A percentile compares a stretch with the other conserved stretches of the same genome.
These are phyloP conservation scores for Sanguinoderma infundibulare DNA, from an alignment of 1,284 basidiomycete species.

Conservation along the genomic window DNA sequence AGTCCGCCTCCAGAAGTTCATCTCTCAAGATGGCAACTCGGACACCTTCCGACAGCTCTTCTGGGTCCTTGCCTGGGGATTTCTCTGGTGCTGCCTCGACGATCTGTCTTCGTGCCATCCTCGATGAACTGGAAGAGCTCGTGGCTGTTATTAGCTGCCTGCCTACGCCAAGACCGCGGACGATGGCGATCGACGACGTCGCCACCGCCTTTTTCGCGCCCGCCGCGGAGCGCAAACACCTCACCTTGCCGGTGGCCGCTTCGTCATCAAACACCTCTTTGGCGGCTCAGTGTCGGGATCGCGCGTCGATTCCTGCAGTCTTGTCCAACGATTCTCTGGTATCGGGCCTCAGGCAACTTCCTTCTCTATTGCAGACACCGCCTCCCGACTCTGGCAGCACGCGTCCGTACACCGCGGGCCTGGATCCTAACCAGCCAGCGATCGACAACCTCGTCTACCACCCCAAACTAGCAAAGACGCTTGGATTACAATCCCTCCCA, in stretches of 20 bases:
- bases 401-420: background rate
- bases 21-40: background rate
- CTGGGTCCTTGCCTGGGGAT: background rate
- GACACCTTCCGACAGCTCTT: background rate
- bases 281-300: background rate
- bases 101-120: slow-evolving; percentile 2
- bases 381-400: background rate
- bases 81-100: background rate
- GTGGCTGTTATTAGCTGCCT: slow-evolving; percentile 4
- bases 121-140: slow-evolving; percentile 18
- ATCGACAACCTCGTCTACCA: slow-evolving; percentile 16
- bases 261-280: background rate
- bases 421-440: slow-evolving; percentile 2
- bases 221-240: background rate
- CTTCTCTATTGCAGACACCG: background rate
- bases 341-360: too few relatives aligned
- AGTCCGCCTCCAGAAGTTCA: background rate
- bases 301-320: background rate
- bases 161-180: slow-evolving; percentile 8
- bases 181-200: slow-evolving; percentile 2
- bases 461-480: slow-evolving; percentile 21
- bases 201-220: background rate
- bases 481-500: slow-evolving; percentile 11
- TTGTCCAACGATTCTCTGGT: background rate
- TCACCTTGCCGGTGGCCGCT: background rate